A percentile compares a stretch with the other conserved stretches of the same genome.
Conservation (phyloP, 2,329 filamentous ascomycete genomes). For the Chrysoporthe austroafricana region DNA sequence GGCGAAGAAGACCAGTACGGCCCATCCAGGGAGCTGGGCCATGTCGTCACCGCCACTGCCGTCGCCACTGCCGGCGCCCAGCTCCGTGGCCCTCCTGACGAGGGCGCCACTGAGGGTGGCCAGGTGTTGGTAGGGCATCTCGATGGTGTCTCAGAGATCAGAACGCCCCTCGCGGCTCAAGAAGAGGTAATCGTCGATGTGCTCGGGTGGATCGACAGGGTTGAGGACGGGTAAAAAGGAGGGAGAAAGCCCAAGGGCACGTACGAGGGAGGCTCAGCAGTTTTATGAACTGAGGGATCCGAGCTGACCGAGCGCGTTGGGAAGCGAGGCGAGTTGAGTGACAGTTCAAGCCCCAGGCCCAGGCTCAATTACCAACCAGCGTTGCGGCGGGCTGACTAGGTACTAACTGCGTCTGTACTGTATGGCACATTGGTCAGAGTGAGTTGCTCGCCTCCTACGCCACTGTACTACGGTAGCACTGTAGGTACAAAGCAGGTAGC, state of each 20-base stretch:
- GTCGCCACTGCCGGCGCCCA: conserved; percentile 1
- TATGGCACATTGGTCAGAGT: neutral
- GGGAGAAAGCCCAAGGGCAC: neutral
- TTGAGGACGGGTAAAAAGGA: neutral
- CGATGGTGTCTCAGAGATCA: neutral
- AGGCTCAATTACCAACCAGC: too few relatives aligned
- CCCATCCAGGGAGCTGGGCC: conserved; percentile 44
- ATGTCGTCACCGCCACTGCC: conserved; percentile 7
- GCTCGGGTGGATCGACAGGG: neutral
- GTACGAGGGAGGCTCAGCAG: conserved; percentile 2
- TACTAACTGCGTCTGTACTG: too few relatives aligned
- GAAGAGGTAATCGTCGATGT: neutral
- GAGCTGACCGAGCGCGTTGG: conserved; percentile 6
- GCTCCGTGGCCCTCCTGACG: conserved; percentile 23
- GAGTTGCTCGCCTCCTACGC: neutral
- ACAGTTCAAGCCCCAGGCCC: neutral
- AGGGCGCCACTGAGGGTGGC: conserved; percentile 22
- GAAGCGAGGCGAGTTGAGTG: neutral
- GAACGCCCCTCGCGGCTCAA: neutral
- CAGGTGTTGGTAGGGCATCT: conserved; percentile 19
- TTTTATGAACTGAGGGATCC: conserved; percentile 8
- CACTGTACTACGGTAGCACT: too few relatives aligned
- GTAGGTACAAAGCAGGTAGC: too few relatives aligned
- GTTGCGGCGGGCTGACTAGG: too few relatives aligned
- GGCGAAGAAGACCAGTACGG: conserved; percentile 43